Percentiles rank a stretch among this genome's conserved stretches.
Evolutionary conservation across 75 land plant species (phyloP).

Genomic region (Cryptomeria japonica): DNA sequence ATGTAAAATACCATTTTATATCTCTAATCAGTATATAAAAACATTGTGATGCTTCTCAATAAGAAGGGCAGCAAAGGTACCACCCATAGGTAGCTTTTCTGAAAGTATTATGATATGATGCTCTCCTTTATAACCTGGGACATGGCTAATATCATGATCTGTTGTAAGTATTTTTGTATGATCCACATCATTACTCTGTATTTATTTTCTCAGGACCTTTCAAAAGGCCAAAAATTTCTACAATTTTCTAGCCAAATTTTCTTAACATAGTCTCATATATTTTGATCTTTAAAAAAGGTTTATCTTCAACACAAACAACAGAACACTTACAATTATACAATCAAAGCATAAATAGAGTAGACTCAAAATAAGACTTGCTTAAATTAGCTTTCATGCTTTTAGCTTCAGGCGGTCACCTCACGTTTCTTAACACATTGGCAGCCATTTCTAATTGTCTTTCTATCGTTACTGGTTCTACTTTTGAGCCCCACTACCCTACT

Average conservation of each 20-base stretch:
- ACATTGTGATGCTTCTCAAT: not conserved
- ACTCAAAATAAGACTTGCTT: not conserved
- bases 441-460: not conserved
- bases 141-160: not conserved
- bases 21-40: not conserved
- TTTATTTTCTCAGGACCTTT: not conserved
- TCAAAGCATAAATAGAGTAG: not conserved
- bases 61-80: not conserved
- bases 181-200: not conserved
- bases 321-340: not conserved
- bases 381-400: not conserved
- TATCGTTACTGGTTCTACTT: not conserved
- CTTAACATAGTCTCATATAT: no score
- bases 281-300: not conserved
- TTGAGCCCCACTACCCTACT: not conserved
- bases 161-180: no score
- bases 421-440: not conserved
- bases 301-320: not conserved
- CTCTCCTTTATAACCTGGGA: not conserved
- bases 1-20: not conserved
- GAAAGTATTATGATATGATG: no score
- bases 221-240: not conserved
- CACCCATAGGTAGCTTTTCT: not conserved
- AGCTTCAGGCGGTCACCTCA: not conserved
- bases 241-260: not conserved